These are phyloP conservation scores for Allium fistulosum DNA, from an alignment of 106 monocot genomes.

Conservation along the genomic window DNA sequence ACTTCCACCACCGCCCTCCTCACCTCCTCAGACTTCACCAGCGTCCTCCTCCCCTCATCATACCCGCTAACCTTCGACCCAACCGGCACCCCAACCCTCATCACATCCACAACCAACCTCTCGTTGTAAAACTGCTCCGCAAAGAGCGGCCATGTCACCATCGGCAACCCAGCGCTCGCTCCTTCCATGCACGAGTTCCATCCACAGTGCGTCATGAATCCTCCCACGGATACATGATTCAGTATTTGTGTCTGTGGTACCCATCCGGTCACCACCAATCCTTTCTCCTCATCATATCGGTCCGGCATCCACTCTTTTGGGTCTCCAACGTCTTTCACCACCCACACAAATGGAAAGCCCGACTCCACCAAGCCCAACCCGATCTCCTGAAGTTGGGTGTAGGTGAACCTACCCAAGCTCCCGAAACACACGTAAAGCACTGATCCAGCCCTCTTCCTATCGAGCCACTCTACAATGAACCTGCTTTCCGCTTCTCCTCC, in stretches of 20 bases:
- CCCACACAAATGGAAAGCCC: constrained; percentile 14
- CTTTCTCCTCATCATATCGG: constrained; percentile 20
- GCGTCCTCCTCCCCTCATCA: background rate
- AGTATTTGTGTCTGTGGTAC: constrained; percentile 39
- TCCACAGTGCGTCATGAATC: constrained; percentile 51
- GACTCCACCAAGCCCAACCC: background rate
- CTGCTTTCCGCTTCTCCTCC: background rate
- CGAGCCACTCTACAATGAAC: background rate
- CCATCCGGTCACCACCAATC: constrained; percentile 30
- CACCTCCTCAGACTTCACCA: constrained; percentile 23
- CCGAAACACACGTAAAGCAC: constrained; percentile 10
- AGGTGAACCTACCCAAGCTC: background rate
- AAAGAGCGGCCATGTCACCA: constrained; percentile 42
- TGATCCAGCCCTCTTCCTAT: background rate
- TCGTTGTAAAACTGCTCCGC: constrained; percentile 51
- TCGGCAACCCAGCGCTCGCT: constrained; percentile 21
- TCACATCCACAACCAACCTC: constrained; percentile 20
- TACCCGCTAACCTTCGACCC: constrained; percentile 17
- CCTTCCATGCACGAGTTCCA: constrained; percentile 50
- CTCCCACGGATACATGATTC: constrained; percentile 30
- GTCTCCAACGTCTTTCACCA: constrained; percentile 1
- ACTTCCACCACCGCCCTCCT: constrained; percentile 12
- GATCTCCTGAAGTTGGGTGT: background rate
- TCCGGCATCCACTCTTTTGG: constrained; percentile 5
- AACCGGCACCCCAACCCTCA: constrained; percentile 21